Conservation (phyloP, 768 basidiomycete species). For the Lepiota venenata region DNA sequence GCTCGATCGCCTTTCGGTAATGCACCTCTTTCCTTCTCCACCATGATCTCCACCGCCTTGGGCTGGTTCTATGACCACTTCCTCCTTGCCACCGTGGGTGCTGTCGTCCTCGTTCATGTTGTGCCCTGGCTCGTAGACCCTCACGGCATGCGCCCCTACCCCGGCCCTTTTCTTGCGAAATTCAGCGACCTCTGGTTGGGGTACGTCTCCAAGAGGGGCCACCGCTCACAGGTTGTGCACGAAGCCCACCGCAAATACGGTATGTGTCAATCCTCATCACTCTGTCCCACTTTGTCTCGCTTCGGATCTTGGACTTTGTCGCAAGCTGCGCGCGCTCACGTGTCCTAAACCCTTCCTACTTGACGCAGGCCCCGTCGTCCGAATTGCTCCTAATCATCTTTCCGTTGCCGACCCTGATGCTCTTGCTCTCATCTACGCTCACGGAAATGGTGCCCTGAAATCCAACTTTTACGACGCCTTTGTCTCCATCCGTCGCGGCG, state of each 20-base stretch:
- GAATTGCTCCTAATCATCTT: slow-evolving; percentile 74
- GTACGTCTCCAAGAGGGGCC: slow-evolving; percentile 58
- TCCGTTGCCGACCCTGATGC: slow-evolving; percentile 79
- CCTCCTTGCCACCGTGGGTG: slow-evolving; percentile 18
- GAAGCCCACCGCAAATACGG: slow-evolving; percentile 72
- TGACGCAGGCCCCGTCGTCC: slow-evolving; percentile 55
- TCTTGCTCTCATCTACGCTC: slow-evolving; percentile 71
- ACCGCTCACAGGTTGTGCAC: slow-evolving; percentile 75
- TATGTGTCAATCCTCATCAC: slow-evolving; percentile 23
- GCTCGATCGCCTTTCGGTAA: too few relatives aligned
- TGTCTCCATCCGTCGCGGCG: slow-evolving; percentile 66
- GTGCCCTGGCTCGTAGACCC: slow-evolving; percentile 55
- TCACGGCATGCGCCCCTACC: slow-evolving; percentile 54
- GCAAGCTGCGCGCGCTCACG: neutral
- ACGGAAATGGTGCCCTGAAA: slow-evolving; percentile 81
- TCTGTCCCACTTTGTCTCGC: neutral
- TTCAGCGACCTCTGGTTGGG: slow-evolving; percentile 77
- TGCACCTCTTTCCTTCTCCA: too few relatives aligned
- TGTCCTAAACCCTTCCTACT: neutral
- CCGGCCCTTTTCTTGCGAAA: slow-evolving; percentile 70
- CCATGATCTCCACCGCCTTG: too few relatives aligned
- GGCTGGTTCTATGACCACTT: too few relatives aligned
- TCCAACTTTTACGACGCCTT: slow-evolving; percentile 79
- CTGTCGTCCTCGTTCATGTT: slow-evolving; percentile 34
- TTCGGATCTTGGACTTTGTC: slow-evolving; percentile 12